Evolutionary conservation across 257 asterid genomes (phyloP).

Genomic region (Rauvolfia tetraphylla): DNA sequence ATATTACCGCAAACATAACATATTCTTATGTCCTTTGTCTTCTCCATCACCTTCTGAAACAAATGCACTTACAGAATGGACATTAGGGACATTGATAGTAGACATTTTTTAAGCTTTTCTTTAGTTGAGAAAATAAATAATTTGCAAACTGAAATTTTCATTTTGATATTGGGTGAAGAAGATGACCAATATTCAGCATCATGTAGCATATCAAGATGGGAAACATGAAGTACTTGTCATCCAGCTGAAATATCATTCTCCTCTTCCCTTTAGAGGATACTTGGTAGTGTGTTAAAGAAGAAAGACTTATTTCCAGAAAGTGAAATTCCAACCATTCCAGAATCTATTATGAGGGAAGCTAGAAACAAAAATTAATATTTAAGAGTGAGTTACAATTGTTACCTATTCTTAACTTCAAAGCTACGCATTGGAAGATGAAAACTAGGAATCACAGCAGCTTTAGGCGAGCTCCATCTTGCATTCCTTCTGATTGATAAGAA

Average conservation of each 20-base stretch:
- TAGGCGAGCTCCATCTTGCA: constrained; percentile 57
- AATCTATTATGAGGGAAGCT: not conserved
- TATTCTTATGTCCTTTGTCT: not conserved
- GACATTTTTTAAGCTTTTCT: not conserved
- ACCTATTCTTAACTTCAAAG: constrained; percentile 81
- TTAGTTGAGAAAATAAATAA: not conserved
- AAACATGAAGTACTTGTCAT: not conserved
- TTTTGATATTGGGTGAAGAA: not conserved
- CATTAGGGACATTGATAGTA: not conserved
- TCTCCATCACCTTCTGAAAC: not conserved
- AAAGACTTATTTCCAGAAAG: not conserved
- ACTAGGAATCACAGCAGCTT: constrained; percentile 66
- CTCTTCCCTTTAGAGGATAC: not conserved
- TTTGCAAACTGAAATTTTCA: not conserved
- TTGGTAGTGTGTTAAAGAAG: not conserved
- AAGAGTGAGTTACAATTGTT: not conserved
- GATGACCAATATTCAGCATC: not conserved
- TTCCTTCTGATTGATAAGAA: constrained; percentile 38
- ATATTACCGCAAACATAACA: not conserved
- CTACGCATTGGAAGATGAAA: constrained; percentile 91
- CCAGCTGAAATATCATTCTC: not conserved
- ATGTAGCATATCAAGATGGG: not conserved
- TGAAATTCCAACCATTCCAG: not conserved
- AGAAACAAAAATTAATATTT: not conserved
- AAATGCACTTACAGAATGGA: not conserved